Conservation (phyloP, 2,329 filamentous ascomycete species). For the Gaeumannomyces tritici region DNA sequence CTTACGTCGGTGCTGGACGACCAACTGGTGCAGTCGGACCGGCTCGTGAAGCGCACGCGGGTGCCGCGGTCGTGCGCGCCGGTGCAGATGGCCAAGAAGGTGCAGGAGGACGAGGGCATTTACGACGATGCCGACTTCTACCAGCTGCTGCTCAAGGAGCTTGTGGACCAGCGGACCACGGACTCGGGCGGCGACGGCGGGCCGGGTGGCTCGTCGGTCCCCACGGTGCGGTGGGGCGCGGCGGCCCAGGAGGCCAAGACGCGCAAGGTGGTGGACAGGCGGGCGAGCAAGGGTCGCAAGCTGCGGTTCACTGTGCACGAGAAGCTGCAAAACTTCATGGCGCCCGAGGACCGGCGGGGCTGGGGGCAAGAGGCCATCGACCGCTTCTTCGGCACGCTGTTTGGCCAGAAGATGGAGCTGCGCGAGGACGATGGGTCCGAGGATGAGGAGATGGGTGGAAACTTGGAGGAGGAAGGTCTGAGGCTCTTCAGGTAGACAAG, state of each 20-base stretch:
- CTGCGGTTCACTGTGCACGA: slow-evolving; percentile 92
- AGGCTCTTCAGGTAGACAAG: slow-evolving; percentile 35
- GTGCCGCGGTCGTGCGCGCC: slow-evolving; percentile 71
- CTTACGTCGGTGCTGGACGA: slow-evolving; percentile 60
- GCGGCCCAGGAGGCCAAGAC: slow-evolving; percentile 69
- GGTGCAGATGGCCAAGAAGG: slow-evolving; percentile 48
- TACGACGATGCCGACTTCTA: slow-evolving; percentile 97
- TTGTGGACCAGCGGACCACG: slow-evolving; percentile 78
- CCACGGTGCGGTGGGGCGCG: slow-evolving; percentile 49
- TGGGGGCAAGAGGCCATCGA: slow-evolving; percentile 81
- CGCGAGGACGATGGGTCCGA: slow-evolving; percentile 12
- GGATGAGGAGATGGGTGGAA: slow-evolving; percentile 31
- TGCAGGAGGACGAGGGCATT: slow-evolving; percentile 50
- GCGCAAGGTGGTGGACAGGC: slow-evolving; percentile 79
- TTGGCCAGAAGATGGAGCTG: slow-evolving; percentile 60
- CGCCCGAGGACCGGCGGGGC: slow-evolving; percentile 66
- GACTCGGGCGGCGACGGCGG: slow-evolving; percentile 31
- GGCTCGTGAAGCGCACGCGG: slow-evolving; percentile 58
- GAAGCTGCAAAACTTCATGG: slow-evolving; percentile 98
- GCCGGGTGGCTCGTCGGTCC: slow-evolving; percentile 18
- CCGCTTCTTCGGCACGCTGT: slow-evolving; percentile 63
- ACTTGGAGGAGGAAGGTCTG: slow-evolving; percentile 43
- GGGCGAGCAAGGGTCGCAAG: slow-evolving; percentile 90
- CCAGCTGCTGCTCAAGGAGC: slow-evolving; percentile 81
- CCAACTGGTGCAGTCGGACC: slow-evolving; percentile 57